Evolutionary conservation across 441 rosid species (phyloP), one percentile per base, ranked within the genome.

Genomic region (Corymbia calophylla): DNA sequence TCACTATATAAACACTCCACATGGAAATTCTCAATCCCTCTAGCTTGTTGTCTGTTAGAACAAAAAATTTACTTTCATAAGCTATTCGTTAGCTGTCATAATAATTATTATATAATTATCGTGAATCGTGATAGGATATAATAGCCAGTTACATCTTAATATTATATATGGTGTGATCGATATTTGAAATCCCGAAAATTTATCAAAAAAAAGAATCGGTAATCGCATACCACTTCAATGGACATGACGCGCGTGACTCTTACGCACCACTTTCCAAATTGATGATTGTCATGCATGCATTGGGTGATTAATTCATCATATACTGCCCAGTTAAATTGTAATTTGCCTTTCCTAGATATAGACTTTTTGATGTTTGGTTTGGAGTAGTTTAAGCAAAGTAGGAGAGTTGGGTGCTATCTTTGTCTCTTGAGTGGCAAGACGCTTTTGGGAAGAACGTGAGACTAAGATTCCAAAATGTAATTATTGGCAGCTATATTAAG

Each of bases 51-150:
- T 73, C 49, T 21, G 10, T 10, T 27, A 13, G 17, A 73, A 21
- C 82, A 70, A 70, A 73, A 1, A 35, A 4, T 73, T 7, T 44
- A 39, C 29, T 19, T 44, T 73, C 21, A 39, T 7, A 73, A 73
- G 49, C 82, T 73, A 11, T 73, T 35, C 1, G 1, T 73, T 10
- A 39, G 82, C 49, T 39, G 82, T 39, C 12, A 73, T 21, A 21
- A 23, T 73, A 39, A 35, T 35, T 73, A 6, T 73, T 39, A 16
- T 21, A 29, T 73, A 1, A 39, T 19, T 39, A 11, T 21, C 0
- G 9, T 11, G 29, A 73, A 39, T 2, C 3, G 9, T 21, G 15
- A 19, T 3, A 73, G 0, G 0, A 73, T 21, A 7, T 73, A 29
- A 73, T 1, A 18, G 9, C 10, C 9, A 7, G 3, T 73, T 19